A percentile compares a stretch with the other conserved stretches of the same genome.
These are phyloP conservation scores for Colletotrichum sidae DNA, from an alignment of 2,329 filamentous ascomycete genomes.

Conservation along the genomic window DNA sequence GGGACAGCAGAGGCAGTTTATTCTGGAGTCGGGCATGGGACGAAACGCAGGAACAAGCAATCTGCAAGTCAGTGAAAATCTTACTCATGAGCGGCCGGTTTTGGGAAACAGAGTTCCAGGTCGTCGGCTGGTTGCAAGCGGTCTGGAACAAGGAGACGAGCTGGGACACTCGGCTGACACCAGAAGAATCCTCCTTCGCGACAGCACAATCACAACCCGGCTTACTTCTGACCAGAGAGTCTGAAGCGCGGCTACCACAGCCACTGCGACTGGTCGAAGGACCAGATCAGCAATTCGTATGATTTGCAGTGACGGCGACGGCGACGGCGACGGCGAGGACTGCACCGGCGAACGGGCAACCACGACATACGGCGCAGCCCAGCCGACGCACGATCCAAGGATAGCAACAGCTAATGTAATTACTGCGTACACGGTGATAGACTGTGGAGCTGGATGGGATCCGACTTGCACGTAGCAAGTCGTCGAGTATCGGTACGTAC, in stretches of 20 bases:
- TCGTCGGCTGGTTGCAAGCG: slow-evolving; percentile 18
- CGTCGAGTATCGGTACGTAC: slow-evolving; percentile 23
- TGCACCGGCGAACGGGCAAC: not conserved
- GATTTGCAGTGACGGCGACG: not conserved
- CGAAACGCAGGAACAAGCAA: slow-evolving; percentile 26
- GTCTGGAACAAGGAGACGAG: slow-evolving; percentile 18
- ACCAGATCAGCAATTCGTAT: no score
- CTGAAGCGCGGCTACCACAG: no score
- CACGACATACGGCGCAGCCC: not conserved
- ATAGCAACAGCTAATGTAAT: slow-evolving; percentile 20
- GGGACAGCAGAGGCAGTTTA: no score
- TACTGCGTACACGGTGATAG: not conserved
- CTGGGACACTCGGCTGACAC: not conserved
- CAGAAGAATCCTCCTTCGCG: not conserved
- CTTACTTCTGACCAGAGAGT: no score
- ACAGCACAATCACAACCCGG: no score
- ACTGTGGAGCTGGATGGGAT: slow-evolving; percentile 16
- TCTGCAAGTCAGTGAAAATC: slow-evolving; percentile 11
- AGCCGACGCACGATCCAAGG: slow-evolving; percentile 24
- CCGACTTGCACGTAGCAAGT: not conserved
- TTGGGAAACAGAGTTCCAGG: slow-evolving; percentile 19
- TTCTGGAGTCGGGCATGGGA: slow-evolving; percentile 19
- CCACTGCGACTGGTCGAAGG: no score
- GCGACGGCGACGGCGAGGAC: slow-evolving; percentile 14
- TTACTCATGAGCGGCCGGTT: slow-evolving; percentile 34